Base-by-base conservation (phyloP, 441 rosid genomes). In the Macaranga tanarius region DNA sequence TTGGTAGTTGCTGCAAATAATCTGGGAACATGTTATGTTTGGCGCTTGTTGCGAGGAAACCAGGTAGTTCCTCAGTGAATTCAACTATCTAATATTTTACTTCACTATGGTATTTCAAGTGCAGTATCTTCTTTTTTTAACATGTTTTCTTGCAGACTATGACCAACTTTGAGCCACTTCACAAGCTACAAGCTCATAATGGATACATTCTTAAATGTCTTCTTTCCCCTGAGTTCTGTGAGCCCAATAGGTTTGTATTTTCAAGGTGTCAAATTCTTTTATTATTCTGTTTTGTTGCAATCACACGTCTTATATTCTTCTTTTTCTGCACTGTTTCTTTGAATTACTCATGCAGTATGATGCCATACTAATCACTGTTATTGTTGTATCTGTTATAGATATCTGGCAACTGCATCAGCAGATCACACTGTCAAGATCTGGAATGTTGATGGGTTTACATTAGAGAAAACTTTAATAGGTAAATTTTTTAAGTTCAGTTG, bases 91-190 rank as follows among this genome's bases (percentile, higher is more conserved):
- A 10, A 60, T 56, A 48, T 45, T 34, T 34, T 61, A 25, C 26
- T 58, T 34, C 65, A 17, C 20, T 62, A 31, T n/a, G 10, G 40
- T 60, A 34, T 34, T 61, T 61, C 72, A 48, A 76, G 69, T 73
- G 57, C 73, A 64, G 58, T 17, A 38, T 69, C 38, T 12, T 70
- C 50, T 78, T 38, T 40, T 48, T 31, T 54, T 48, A 59, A 44
- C 16, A 6, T 60, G 23, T 68, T 42, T 3, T 34, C 74, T 75
- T 73, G 72, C 86, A 95, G 96, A 91, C 96, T 1, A 95, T 90
- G 99, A 90, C 97, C 61, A 92, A 88, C 85, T 92, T 90, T 80
- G 93, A 92, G 87, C 99, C 99, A 19, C 95, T 92, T 75, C 98
- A 92, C 83, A 92, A 95, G 84, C 87, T 95, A 55, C 97, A 89